phyloP scores from a whole-genome alignment of 257 asterid species.

The Solanum sejunctum region DNA sequence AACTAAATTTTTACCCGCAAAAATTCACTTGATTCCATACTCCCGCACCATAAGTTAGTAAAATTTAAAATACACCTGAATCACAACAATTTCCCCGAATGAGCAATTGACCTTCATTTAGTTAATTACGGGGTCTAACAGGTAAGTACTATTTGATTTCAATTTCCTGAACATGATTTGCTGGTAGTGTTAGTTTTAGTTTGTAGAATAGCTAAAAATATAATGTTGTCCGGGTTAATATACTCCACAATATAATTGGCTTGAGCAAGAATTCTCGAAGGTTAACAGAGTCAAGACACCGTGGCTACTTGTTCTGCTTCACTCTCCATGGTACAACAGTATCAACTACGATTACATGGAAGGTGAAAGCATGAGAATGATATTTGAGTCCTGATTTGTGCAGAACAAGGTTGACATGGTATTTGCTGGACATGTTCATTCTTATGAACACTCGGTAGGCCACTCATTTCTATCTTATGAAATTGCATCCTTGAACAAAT shows the following conservation, averaged over 20 bases:
- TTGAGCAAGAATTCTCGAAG: slow-evolving; percentile 27
- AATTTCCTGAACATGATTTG: neutral
- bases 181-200: neutral
- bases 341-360: slow-evolving; percentile 34
- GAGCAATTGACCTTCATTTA: no score
- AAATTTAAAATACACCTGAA: no score
- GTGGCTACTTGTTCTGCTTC: slow-evolving; percentile 33
- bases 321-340: neutral
- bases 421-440: slow-evolving; percentile 37
- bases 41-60: no score
- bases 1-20: no score
- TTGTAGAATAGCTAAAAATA: neutral
- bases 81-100: no score
- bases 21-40: no score
- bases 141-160: neutral
- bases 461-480: no score
- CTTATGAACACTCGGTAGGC: neutral
- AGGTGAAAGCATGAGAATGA: neutral
- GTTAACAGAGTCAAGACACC: slow-evolving; percentile 34
- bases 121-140: no score
- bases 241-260: slow-evolving; percentile 39
- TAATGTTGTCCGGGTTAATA: slow-evolving; percentile 17
- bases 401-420: slow-evolving; percentile 33
- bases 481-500: no score
- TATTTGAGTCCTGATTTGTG: slow-evolving; percentile 36